Percentiles rank a stretch among this genome's conserved stretches.
Evolutionary conservation across 768 basidiomycete genomes (phyloP).

Genomic region (Trametopsis cervina): DNA sequence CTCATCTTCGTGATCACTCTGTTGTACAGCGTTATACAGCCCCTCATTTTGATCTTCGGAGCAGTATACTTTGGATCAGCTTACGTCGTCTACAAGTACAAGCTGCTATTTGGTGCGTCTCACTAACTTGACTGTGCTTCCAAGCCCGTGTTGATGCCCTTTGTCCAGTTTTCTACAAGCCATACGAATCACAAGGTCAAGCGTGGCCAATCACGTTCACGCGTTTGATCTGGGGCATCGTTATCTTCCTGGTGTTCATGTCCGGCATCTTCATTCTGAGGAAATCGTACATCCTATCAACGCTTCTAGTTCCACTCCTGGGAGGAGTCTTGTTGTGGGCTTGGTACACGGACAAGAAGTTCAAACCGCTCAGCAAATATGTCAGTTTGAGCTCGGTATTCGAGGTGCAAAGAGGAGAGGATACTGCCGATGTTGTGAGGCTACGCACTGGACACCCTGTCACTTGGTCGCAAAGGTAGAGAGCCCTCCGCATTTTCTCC

Average conservation of each 20-base stretch:
- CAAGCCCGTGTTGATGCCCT: not conserved
- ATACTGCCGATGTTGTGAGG: constrained; percentile 69
- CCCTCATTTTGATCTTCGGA: constrained; percentile 91
- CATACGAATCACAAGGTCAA: constrained; percentile 95
- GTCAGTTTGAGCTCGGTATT: constrained; percentile 82
- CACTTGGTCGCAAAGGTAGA: constrained; percentile 85
- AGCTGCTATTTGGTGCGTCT: constrained; percentile 80
- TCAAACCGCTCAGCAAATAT: constrained; percentile 69
- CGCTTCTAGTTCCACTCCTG: constrained; percentile 70
- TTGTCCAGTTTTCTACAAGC: constrained; percentile 87
- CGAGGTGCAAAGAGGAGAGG: constrained; percentile 88
- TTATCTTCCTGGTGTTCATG: constrained; percentile 96
- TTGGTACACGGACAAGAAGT: constrained; percentile 64
- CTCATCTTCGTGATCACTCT: constrained; percentile 93
- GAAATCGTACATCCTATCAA: constrained; percentile 50
- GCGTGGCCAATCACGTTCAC: constrained; percentile 96
- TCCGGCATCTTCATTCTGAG: constrained; percentile 84
- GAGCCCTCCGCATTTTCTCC: constrained; percentile 11
- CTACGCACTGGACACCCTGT: constrained; percentile 82
- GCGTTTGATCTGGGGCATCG: constrained; percentile 85
- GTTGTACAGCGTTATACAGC: constrained; percentile 93
- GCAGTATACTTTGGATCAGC: constrained; percentile 94
- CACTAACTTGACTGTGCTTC: not conserved
- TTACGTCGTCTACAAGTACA: constrained; percentile 98
- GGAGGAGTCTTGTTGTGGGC: constrained; percentile 71